phyloP scores from a whole-genome alignment of 2,329 filamentous ascomycete species.

The Aspergillus luchuensis region DNA sequence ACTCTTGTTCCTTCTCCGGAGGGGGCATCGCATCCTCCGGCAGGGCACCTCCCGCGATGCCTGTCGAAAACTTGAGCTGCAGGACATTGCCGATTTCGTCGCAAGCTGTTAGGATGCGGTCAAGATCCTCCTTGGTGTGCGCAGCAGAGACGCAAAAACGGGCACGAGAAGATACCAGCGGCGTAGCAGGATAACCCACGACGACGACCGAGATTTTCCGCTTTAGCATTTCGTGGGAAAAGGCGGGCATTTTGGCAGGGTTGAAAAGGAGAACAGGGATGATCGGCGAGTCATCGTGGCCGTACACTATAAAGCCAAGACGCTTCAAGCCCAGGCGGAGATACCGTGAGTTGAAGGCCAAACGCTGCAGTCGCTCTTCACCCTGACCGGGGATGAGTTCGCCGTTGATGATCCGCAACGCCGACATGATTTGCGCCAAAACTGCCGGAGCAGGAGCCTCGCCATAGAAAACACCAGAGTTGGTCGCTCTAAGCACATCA shows the following conservation, averaged over 20 bases:
- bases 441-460: slow-evolving; percentile 87
- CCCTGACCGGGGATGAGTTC: slow-evolving; percentile 88
- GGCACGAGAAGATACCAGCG: slow-evolving; percentile 88
- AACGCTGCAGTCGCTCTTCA: slow-evolving; percentile 89
- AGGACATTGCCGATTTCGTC: slow-evolving; percentile 90
- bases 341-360: slow-evolving; percentile 98
- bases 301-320: slow-evolving; percentile 93
- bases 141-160: slow-evolving; percentile 95
- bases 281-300: slow-evolving; percentile 96
- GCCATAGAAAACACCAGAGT: slow-evolving; percentile 82
- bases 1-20: slow-evolving; percentile 71
- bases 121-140: slow-evolving; percentile 97
- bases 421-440: slow-evolving; percentile 84
- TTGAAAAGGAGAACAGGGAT: slow-evolving; percentile 94
- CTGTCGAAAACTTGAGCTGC: slow-evolving; percentile 96
- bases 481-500: slow-evolving; percentile 83
- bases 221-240: slow-evolving; percentile 97
- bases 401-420: slow-evolving; percentile 84
- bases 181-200: slow-evolving; percentile 94
- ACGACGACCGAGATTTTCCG: slow-evolving; percentile 97
- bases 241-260: slow-evolving; percentile 98
- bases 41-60: slow-evolving; percentile 83
- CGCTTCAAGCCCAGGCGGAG: slow-evolving; percentile 97
- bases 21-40: slow-evolving; percentile 65
- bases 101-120: slow-evolving; percentile 83